phyloP scores from a whole-genome alignment of 305 asterid genomes.

The Ajuga reptans region DNA sequence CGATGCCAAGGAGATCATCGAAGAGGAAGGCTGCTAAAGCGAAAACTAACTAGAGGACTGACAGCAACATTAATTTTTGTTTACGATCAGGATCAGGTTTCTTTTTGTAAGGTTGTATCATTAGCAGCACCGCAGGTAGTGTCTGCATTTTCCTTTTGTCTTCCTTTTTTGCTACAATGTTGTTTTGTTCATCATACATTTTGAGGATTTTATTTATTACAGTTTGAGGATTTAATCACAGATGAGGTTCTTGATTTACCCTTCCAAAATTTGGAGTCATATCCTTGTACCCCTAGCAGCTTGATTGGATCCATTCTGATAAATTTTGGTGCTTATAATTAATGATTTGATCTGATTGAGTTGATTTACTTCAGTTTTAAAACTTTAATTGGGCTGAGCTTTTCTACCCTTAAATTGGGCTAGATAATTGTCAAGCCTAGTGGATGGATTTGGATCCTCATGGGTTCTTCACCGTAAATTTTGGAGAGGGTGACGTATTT shows the following conservation, averaged over 20 bases:
- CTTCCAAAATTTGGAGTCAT: not conserved
- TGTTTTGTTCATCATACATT: not conserved
- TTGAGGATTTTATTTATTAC: not conserved
- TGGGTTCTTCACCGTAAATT: no score
- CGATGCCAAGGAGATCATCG: conserved; percentile 48
- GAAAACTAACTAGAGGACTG: conserved; percentile 44
- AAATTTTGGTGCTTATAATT: not conserved
- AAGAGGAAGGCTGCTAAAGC: conserved; percentile 70
- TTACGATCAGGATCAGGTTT: conserved; percentile 9
- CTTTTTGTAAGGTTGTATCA: conserved; percentile 31
- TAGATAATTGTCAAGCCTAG: no score
- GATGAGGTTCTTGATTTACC: not conserved
- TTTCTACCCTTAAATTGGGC: no score
- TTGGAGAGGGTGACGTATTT: no score
- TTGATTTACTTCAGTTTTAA: no score
- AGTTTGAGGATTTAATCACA: conserved; percentile 11
- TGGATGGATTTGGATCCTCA: no score
- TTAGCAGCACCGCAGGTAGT: conserved; percentile 11
- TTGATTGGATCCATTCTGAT: not conserved
- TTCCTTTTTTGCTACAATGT: conserved; percentile 11
- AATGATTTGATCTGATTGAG: no score
- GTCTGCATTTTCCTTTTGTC: conserved; percentile 17
- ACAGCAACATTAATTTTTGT: conserved; percentile 15
- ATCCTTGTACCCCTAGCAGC: not conserved
- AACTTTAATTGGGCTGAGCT: no score